Conservation (phyloP, 192 early-diverging fungal species). For the Coemansia reversa region DNA sequence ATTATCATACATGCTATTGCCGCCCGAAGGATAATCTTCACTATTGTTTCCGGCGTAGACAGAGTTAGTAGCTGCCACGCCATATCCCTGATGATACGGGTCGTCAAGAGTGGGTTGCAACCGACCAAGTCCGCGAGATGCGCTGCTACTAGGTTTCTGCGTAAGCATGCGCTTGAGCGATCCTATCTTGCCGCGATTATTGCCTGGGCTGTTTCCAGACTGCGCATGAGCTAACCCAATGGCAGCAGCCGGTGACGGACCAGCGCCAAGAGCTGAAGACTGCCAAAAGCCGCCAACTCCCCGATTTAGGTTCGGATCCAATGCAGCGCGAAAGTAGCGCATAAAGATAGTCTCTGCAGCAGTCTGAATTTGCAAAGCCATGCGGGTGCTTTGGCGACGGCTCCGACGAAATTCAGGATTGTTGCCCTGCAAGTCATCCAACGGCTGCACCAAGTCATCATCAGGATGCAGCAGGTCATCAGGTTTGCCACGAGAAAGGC, state of each 20-base stretch:
- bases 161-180: constrained; percentile 53
- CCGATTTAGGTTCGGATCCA: constrained; percentile 48
- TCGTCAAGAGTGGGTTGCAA: constrained; percentile 37
- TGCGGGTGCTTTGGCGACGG: constrained; percentile 47
- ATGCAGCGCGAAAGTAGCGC: constrained; percentile 53
- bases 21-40: constrained; percentile 13
- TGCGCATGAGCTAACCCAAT: constrained; percentile 7
- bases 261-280: background rate
- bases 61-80: constrained; percentile 33
- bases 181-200: constrained; percentile 33
- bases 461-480: constrained; percentile 12
- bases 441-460: constrained; percentile 7
- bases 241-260: constrained; percentile 18
- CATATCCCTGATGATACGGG: constrained; percentile 54
- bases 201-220: constrained; percentile 3
- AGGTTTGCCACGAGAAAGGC: constrained; percentile 32
- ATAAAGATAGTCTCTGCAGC: constrained; percentile 50
- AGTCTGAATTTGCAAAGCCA: constrained; percentile 55
- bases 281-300: constrained; percentile 29
- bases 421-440: constrained; percentile 9
- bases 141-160: constrained; percentile 19
- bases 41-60: constrained; percentile 23
- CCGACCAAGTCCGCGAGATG: constrained; percentile 9
- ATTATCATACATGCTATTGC: constrained; percentile 32
- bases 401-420: constrained; percentile 29